Evolutionary conservation across 2,329 filamentous ascomycete genomes (phyloP), one percentile per base, ranked within the genome.

Genomic region (Calonectria hongkongensis): DNA sequence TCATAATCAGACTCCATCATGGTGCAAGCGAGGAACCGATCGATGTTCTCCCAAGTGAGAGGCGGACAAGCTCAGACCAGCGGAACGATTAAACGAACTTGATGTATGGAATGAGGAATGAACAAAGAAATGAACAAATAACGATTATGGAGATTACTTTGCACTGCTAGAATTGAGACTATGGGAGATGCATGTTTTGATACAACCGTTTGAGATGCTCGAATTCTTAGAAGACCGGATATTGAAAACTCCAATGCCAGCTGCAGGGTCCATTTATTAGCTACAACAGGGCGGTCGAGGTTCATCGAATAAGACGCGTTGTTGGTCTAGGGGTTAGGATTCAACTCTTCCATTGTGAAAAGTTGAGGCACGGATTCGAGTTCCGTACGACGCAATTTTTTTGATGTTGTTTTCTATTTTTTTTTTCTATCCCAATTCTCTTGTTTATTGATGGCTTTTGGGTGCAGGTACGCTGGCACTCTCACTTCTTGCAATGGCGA

Each of bases 321-420:
- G 41, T 63, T 63, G 58, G 58, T 63, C 58, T 63, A 63, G 58
- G 39, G 58, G 58, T 63, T 33, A 63, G 58, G 58, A 63, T 63
- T 63, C 58, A 63, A 63, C 58, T 63, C 58, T 63, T 63, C 58
- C 58, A 63, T 63, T 47, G 41, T 25, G 39, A 45, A 18, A 63
- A 63, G 58, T 63, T 63, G 58, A 63, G 58, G 58, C 58, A 45
- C 41, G 58, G 41, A 33, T 63, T 63, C 58, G 58, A 63, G 39
- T 63, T 33, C 41, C 58, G 41, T 45, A 63, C 41, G 41, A 63
- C 58, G 58, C 58, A 63, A 18, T 28, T 30, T 33, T 28, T 54
- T 47, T 63, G 30, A 33, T 33, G 30, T 5, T 5, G 9, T 33
- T 33, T 33, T 18, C 18, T 33, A 16, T 33, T 47, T 63, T 36